Conservation (phyloP, 2,329 filamentous ascomycete genomes). For the Sclerotinia spermophila region DNA sequence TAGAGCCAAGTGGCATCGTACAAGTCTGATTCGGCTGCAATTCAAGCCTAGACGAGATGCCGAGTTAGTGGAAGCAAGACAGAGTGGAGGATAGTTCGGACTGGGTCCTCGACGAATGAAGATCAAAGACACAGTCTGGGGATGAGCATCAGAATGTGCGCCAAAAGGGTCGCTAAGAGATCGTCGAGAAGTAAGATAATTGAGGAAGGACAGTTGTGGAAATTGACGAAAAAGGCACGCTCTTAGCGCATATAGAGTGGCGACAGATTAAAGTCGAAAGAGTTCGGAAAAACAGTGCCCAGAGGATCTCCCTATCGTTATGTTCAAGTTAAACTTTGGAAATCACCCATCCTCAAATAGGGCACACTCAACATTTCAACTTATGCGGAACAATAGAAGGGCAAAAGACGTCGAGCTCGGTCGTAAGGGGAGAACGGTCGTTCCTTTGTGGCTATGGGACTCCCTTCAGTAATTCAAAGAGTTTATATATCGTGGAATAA, state of each 20-base stretch:
- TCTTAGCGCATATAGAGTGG: neutral
- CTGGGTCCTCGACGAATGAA: neutral
- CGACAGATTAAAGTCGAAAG: neutral
- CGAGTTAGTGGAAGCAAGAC: neutral
- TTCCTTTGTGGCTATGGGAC: neutral
- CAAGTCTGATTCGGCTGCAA: neutral
- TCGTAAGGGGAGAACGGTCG: neutral
- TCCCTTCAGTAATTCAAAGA: neutral
- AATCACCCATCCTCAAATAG: neutral
- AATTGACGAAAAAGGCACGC: rapidly evolving
- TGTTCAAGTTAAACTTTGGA: neutral
- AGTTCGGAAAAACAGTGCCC: neutral
- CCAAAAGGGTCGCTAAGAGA: no score
- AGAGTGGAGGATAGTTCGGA: neutral
- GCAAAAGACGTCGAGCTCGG: neutral
- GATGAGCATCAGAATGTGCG: neutral
- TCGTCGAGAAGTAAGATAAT: neutral
- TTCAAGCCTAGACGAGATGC: neutral
- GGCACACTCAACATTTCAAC: neutral
- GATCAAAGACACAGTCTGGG: neutral
- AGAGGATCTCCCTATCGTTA: neutral
- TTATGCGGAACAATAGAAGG: neutral
- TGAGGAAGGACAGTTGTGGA: neutral
- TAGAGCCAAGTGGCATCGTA: neutral
- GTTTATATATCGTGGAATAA: neutral